phyloP scores from a whole-genome alignment of 2,329 filamentous ascomycete genomes.

The Pestalotiopsis sp. region DNA sequence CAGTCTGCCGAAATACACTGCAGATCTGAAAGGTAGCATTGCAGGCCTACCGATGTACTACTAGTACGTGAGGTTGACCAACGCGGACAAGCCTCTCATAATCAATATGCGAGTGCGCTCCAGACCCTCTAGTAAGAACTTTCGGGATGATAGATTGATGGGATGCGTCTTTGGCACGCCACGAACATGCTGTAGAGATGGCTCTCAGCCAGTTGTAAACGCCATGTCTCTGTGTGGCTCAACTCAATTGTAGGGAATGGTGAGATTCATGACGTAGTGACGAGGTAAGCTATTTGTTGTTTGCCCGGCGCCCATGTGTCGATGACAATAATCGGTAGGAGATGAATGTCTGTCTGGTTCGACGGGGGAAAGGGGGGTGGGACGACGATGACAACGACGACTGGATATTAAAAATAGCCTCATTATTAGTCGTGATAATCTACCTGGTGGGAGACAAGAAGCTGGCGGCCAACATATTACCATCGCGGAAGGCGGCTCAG shows the following conservation, averaged over 20 bases:
- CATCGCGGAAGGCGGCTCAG: background rate
- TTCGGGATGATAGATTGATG: too few relatives aligned
- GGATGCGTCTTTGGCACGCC: background rate
- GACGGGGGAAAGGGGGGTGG: background rate
- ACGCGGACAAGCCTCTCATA: too few relatives aligned
- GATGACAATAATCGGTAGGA: too few relatives aligned
- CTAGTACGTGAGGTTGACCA: too few relatives aligned
- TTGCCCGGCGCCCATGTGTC: too few relatives aligned
- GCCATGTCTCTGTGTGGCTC: background rate
- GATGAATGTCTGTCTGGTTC: too few relatives aligned
- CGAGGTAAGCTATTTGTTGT: background rate
- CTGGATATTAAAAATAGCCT: background rate
- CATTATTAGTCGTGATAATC: background rate
- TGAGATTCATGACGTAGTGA: background rate
- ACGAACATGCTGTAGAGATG: background rate
- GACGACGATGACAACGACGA: background rate
- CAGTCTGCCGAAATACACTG: background rate
- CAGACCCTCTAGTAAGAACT: too few relatives aligned
- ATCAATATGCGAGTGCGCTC: too few relatives aligned
- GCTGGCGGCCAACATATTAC: background rate
- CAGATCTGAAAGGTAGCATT: background rate
- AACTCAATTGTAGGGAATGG: background rate
- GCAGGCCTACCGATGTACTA: background rate
- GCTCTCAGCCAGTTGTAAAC: background rate
- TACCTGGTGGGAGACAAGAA: background rate